Percentiles rank a stretch among this genome's conserved stretches.
Evolutionary conservation across 371 early-diverging fungal genomes (phyloP).

Genomic region (Apophysomyces elegans): DNA sequence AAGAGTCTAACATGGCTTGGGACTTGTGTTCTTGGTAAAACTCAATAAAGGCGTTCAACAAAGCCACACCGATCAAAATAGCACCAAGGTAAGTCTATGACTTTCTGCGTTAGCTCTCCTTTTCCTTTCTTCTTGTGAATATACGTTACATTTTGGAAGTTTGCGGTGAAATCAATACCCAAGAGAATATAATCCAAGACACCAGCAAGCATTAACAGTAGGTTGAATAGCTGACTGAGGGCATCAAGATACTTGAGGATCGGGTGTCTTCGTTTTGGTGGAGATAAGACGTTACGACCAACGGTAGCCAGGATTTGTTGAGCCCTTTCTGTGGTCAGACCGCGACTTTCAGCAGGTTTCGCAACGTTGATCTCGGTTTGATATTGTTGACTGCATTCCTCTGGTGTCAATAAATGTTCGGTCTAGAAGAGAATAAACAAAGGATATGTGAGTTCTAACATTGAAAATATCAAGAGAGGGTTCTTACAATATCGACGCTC

Average conservation of each 20-base stretch:
- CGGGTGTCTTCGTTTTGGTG: constrained; percentile 82
- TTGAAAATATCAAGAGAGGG: neutral
- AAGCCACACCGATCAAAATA: constrained; percentile 85
- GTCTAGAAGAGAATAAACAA: constrained; percentile 21
- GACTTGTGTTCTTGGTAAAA: constrained; percentile 90
- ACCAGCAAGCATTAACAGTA: constrained; percentile 86
- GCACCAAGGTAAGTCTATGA: constrained; percentile 85
- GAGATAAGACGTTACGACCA: constrained; percentile 87
- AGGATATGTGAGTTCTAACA: neutral
- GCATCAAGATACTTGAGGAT: constrained; percentile 75
- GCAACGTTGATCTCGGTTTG: constrained; percentile 54
- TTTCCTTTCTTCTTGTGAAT: no score
- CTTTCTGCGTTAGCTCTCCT: no score
- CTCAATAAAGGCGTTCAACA: constrained; percentile 91
- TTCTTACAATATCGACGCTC: constrained; percentile 44
- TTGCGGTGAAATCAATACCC: constrained; percentile 69
- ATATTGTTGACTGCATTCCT: constrained; percentile 68
- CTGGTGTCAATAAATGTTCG: constrained; percentile 80
- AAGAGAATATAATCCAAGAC: constrained; percentile 78
- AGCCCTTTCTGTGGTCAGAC: constrained; percentile 71
- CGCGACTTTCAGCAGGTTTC: constrained; percentile 70
- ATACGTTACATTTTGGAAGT: constrained; percentile 70
- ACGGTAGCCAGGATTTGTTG: constrained; percentile 60
- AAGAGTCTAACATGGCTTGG: constrained; percentile 85
- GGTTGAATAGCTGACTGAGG: constrained; percentile 81